Percentiles rank a stretch among this genome's conserved stretches.
These are phyloP conservation scores for Colletotrichum graminicola DNA, from an alignment of 2,329 filamentous ascomycete genomes.

Conservation along the genomic window DNA sequence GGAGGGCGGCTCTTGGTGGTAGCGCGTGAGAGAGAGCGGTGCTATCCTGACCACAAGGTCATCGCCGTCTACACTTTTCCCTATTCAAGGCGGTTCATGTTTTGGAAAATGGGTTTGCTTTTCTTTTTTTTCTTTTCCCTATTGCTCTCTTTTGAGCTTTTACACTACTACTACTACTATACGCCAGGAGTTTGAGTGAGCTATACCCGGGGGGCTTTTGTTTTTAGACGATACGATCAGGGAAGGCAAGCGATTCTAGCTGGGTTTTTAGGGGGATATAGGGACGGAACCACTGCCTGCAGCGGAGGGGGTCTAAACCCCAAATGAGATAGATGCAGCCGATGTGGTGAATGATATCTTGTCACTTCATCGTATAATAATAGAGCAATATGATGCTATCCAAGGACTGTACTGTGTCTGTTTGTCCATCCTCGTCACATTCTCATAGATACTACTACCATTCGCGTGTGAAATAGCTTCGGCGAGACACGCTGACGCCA, in stretches of 20 bases:
- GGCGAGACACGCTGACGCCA: not conserved
- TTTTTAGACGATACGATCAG: not conserved
- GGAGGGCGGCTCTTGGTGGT: not conserved
- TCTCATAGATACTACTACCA: no score
- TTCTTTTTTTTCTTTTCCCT: not conserved
- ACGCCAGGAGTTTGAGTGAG: slow-evolving; percentile 8
- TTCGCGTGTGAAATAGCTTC: not conserved
- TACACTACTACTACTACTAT: not conserved
- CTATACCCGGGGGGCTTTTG: slow-evolving; percentile 19
- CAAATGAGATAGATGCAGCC: not conserved
- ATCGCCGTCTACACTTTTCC: not conserved
- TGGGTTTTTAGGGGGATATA: not conserved
- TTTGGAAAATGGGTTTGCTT: not conserved
- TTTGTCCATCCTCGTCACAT: not conserved
- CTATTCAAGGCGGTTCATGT: not conserved
- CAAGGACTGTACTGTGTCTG: no score
- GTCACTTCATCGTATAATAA: not conserved
- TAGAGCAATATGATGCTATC: not conserved
- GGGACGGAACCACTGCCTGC: not conserved
- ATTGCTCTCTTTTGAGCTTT: not conserved
- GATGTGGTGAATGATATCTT: not conserved
- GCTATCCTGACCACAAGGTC: not conserved
- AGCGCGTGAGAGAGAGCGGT: slow-evolving; percentile 9
- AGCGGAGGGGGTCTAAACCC: not conserved
- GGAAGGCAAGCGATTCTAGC: not conserved